Evolutionary conservation across 192 early-diverging fungal species (phyloP).

Genomic region (Coemansia sp.): DNA sequence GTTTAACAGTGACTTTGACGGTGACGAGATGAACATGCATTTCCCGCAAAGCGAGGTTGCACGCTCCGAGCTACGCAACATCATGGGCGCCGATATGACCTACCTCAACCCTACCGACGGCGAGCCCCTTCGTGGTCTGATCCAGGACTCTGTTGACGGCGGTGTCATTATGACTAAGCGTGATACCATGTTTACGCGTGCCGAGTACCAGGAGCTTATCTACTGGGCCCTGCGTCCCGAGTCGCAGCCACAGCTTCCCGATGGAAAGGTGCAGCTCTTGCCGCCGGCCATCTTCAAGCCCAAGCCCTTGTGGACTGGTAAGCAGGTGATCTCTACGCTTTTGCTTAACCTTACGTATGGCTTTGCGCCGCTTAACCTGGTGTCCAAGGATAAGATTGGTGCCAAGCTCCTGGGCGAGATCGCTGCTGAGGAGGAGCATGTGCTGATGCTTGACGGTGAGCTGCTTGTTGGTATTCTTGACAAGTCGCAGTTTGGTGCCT

Average conservation of each 20-base stretch:
- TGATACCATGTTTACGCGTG: slow-evolving; percentile 81
- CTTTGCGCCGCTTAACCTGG: slow-evolving; percentile 75
- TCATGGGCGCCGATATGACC: slow-evolving; percentile 92
- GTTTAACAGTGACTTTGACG: slow-evolving; percentile 99
- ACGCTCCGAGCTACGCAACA: slow-evolving; percentile 91
- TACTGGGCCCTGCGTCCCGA: slow-evolving; percentile 84
- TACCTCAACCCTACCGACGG: slow-evolving; percentile 97
- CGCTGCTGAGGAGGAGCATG: slow-evolving; percentile 73
- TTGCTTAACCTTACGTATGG: slow-evolving; percentile 85
- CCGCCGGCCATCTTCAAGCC: slow-evolving; percentile 90
- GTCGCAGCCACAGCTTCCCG: slow-evolving; percentile 42
- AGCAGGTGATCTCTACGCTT: slow-evolving; percentile 94
- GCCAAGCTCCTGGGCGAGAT: slow-evolving; percentile 79
- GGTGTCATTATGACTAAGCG: slow-evolving; percentile 91
- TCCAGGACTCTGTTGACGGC: slow-evolving; percentile 98
- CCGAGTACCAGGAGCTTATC: slow-evolving; percentile 91
- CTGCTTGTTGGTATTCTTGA: slow-evolving; percentile 91
- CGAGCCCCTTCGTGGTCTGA: slow-evolving; percentile 94
- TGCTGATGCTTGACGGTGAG: slow-evolving; percentile 84
- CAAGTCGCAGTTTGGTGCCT: slow-evolving; percentile 96
- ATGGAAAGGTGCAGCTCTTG: slow-evolving; percentile 78
- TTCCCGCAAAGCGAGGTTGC: slow-evolving; percentile 98
- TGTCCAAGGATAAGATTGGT: slow-evolving; percentile 82
- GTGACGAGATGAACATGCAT: slow-evolving; percentile 99
- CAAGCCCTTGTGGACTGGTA: slow-evolving; percentile 89